Percentiles rank a stretch among this genome's conserved stretches.
phyloP scores from a whole-genome alignment of 164 flowering plant species.

The Nymphaea colorata region DNA sequence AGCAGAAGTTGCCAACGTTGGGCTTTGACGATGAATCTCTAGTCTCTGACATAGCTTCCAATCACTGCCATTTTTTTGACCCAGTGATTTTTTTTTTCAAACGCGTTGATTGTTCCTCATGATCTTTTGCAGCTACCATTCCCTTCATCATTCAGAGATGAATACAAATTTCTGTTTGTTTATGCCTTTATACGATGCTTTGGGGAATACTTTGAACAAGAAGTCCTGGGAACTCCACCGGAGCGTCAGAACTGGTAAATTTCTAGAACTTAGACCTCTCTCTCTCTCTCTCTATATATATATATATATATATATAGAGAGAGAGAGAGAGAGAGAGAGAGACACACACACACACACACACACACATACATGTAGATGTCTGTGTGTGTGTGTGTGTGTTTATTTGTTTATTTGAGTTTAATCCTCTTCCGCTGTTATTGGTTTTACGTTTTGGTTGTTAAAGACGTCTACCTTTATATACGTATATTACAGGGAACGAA shows the following conservation, averaged over 20 bases:
- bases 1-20: too few species aligned
- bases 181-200: slow-evolving; percentile 77
- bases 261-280: not conserved
- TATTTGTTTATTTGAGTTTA: not conserved
- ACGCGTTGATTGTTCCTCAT: too few species aligned
- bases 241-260: slow-evolving; percentile 27
- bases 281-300: too few species aligned
- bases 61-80: too few species aligned
- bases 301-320: too few species aligned
- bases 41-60: too few species aligned
- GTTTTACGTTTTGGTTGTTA: not conserved
- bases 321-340: too few species aligned
- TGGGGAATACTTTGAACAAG: slow-evolving; percentile 60
- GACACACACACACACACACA: not conserved
- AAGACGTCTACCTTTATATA: not conserved
- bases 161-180: slow-evolving; percentile 77
- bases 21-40: too few species aligned
- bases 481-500: slow-evolving; percentile 24
- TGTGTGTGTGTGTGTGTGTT: not conserved
- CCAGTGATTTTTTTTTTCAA: too few species aligned
- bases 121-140: slow-evolving; percentile 51
- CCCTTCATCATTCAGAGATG: slow-evolving; percentile 67
- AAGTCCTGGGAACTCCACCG: slow-evolving; percentile 69
- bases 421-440: not conserved
- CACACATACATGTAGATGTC: not conserved